A percentile compares a stretch with the other conserved stretches of the same genome.
Conservation (phyloP, 176 grass and related monocot genomes). For the Rhynchospora pubera region DNA sequence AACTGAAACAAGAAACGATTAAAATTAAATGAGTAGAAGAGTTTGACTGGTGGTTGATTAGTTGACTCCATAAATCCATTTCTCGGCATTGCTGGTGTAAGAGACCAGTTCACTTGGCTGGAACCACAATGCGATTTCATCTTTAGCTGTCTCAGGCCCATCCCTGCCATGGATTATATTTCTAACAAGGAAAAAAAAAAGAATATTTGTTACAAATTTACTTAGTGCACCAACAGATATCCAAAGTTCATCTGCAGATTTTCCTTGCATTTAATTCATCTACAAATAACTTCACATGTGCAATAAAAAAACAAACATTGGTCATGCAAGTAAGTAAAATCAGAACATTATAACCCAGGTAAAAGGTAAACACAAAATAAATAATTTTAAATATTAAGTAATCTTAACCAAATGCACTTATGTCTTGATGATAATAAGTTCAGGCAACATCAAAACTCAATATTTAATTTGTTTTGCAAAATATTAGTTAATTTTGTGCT, state of each 20-base stretch:
- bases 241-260: neutral
- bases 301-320: neutral
- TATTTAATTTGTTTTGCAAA: neutral
- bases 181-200: conserved; percentile 28
- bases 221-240: neutral
- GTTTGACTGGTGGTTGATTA: conserved; percentile 2
- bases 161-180: conserved; percentile 94
- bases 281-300: neutral
- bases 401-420: neutral
- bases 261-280: neutral
- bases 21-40: conserved; percentile 1
- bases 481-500: neutral
- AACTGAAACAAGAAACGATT: conserved; percentile 7
- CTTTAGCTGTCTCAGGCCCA: conserved; percentile 79
- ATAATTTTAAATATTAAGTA: neutral
- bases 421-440: too few relatives aligned
- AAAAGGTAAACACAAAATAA: neutral
- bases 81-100: conserved; percentile 60
- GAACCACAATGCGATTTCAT: conserved; percentile 85
- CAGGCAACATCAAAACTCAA: neutral
- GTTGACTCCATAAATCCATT: conserved; percentile 82
- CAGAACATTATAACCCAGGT: neutral
- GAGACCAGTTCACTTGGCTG: conserved; percentile 58
- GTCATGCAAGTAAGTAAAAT: neutral
- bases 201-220: neutral